Evolutionary conservation across 2,329 filamentous ascomycete species (phyloP).

Genomic region (Esteya vermicola): DNA sequence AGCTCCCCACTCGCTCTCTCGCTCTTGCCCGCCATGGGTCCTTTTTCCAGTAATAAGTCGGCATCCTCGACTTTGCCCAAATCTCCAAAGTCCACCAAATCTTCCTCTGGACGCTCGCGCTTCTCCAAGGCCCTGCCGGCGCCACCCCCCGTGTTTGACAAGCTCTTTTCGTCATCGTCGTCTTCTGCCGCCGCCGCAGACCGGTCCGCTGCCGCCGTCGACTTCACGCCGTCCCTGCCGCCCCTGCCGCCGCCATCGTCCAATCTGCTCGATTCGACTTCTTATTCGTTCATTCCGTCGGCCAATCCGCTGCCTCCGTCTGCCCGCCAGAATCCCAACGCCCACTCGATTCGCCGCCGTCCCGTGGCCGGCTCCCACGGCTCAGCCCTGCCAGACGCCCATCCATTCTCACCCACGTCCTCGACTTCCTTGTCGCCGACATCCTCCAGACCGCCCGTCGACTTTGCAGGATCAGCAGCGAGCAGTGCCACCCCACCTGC

Average conservation of each 20-base stretch:
- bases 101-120: slow-evolving; percentile 34
- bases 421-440: too few species aligned
- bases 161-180: slow-evolving; percentile 2
- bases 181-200: background rate
- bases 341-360: slow-evolving; percentile 1
- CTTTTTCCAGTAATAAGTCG: too few species aligned
- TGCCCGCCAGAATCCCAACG: background rate
- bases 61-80: too few species aligned
- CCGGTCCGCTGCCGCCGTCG: too few species aligned
- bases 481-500: too few species aligned
- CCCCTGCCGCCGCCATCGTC: slow-evolving; percentile 5
- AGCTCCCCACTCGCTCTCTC: too few species aligned
- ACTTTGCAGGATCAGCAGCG: too few species aligned
- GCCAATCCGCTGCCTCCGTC: background rate
- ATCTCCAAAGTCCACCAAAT: slow-evolving; percentile 10
- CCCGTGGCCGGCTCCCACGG: background rate
- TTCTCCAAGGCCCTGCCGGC: slow-evolving; percentile 44
- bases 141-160: slow-evolving; percentile 18
- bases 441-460: too few species aligned
- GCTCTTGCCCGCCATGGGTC: background rate
- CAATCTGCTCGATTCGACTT: slow-evolving; percentile 1
- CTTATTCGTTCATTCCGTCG: slow-evolving; percentile 1
- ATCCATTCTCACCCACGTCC: too few species aligned
- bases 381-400: too few species aligned
- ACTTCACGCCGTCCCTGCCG: background rate